Evolutionary conservation across 176 grass and related monocot genomes (phyloP).

Genomic region (Rhynchospora pubera): DNA sequence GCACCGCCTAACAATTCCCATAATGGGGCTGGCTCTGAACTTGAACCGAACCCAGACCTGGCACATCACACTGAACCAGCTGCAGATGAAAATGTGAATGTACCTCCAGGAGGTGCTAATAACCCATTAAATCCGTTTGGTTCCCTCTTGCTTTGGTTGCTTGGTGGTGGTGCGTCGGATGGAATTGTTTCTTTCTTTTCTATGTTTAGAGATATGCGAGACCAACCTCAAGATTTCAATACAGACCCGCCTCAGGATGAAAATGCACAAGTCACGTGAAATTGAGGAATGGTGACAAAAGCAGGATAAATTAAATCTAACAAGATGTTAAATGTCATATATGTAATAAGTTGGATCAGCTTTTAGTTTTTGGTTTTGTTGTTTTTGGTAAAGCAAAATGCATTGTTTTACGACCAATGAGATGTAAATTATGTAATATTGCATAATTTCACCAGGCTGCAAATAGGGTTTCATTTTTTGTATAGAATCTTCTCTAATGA

Average conservation of each 20-base stretch:
- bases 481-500: background rate
- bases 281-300: background rate
- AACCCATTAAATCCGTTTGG: constrained; percentile 19
- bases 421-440: constrained; percentile 14
- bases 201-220: constrained; percentile 72
- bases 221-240: constrained; percentile 56
- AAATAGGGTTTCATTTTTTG: background rate
- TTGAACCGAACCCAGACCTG: constrained; percentile 27
- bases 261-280: constrained; percentile 57
- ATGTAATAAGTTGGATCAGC: constrained; percentile 13
- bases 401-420: background rate
- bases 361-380: background rate
- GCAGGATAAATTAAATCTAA: background rate
- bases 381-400: constrained; percentile 2
- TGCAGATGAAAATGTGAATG: constrained; percentile 9
- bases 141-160: constrained; percentile 65
- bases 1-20: constrained; percentile 23
- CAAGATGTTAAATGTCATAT: constrained; percentile 5
- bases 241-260: constrained; percentile 38
- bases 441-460: background rate
- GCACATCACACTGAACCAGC: constrained; percentile 24
- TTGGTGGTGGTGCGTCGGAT: constrained; percentile 74
- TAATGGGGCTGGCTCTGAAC: constrained; percentile 27
- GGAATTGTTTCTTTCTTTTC: constrained; percentile 92
- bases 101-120: constrained; percentile 6